Base-by-base conservation (phyloP, 176 grass and related monocot genomes). In the Saccharum spontaneum region DNA sequence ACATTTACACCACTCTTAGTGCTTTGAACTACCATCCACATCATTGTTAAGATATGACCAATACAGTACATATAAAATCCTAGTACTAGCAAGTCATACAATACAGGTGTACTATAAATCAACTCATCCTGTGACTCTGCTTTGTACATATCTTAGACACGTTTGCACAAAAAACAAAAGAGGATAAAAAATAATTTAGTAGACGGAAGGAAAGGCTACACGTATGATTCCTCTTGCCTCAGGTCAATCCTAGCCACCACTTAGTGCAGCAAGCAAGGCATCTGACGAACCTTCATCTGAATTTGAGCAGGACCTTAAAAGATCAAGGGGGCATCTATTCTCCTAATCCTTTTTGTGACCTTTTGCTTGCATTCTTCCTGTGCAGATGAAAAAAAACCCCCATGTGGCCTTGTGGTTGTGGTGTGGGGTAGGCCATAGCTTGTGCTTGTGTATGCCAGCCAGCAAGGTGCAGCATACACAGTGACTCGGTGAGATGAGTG, bases 311-410 rank as follows among this genome's bases (percentile, higher is more conserved):
- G 49, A 45, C 84, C 73, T 78, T 64, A 78, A 73, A 90, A 83
- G 74, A 83, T n/a, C 22, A 9, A 79, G 5, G 3, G 79, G 38
- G 88, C 74, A 86, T 90, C 45, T 83, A 90, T 90, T 90, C 84
- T 85, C 88, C 52, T 16, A 22, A 72, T 24, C 60, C 70, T 65
- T 77, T 80, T 43, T 50, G 17, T 14, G 34, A 43, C 63, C 61
- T 49, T 72, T 66, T 66, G 62, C 62, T 30, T 60, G 67, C 36
- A 20, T 40, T 55, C 66, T 82, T 57, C 79, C 18, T 28, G 22
- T 26, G 59, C 49, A 20, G 22, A 36, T 40, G 5, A 34, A 34
- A 50, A 49, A n/a, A 55, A 36, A 49, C 48, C 14, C 5, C 14
- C 23, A 12, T 30, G 24, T 64, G 24, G 24, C 61, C 67, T 36